Evolutionary conservation across 371 early-diverging fungal genomes (phyloP), one percentile per base, ranked within the genome.

Genomic region (Catenaria anguillulae): DNA sequence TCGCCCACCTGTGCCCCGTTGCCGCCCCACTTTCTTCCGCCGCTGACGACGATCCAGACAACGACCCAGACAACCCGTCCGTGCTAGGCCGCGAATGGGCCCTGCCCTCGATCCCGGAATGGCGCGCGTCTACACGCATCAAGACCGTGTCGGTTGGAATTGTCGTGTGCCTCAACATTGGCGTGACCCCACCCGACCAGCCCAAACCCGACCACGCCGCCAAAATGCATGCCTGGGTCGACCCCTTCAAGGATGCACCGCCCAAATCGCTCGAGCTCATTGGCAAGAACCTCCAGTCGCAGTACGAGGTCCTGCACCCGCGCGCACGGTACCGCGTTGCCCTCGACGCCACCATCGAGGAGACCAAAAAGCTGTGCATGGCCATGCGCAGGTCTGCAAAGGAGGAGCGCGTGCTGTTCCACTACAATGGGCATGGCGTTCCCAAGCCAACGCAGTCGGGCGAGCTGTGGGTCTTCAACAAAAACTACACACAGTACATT

Each of bases 391-490:
- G 88, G 36, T 84, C 77, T 64, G 89, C 92, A 35, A 93, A 92
- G 71, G 93, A 93, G 62, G 95, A 94, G 62, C 80, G 98, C 6
- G 83, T 96, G 45, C 73, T 97, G 61, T 92, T 95, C 66, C 93
- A 97, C 68, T 97, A 96, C 77, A 97, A 97, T 64, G 98, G 98
- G 23, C 96, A 96, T 64, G 98, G 98, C 55, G 97, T 97, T 24
- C 98, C 98, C 19, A 87, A 86, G 62, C 95, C 97, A 5, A 94
- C 97, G 2, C 71, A 80, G 6, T 89, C 89, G 65, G 98, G 98
- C 50, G 98, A 97, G 70, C 85, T 96, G 45, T 97, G 98, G 98
- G 96, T 93, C 42, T 97, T 96, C 67, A 96, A 97, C 77, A 86
- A 89, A 65, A 84, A 83, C 63, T 96, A 90, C 76, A 94, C 96